Evolutionary conservation across 306 rosid genomes (phyloP).

Genomic region (Begonia loranthoides): DNA sequence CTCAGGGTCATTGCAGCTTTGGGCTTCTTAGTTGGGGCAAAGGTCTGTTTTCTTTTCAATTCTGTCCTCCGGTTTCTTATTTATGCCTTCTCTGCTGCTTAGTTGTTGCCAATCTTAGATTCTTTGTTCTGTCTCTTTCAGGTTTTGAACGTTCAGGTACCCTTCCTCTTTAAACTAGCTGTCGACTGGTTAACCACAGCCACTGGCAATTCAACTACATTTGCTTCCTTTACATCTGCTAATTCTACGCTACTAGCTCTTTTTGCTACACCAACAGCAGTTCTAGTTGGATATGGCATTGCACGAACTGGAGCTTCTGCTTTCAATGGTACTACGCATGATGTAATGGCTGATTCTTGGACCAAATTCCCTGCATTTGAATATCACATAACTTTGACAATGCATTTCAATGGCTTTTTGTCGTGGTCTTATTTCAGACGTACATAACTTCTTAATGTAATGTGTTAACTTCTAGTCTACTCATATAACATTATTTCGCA

Average conservation of each 20-base stretch:
- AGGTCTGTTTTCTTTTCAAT: conserved; percentile 27
- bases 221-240: conserved; percentile 47
- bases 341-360: conserved; percentile 38
- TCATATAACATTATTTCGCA: too few species aligned
- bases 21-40: conserved; percentile 82
- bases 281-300: conserved; percentile 84
- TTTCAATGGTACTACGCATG: conserved; percentile 70
- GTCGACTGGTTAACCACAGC: conserved; percentile 80
- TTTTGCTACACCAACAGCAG: conserved; percentile 82
- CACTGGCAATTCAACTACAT: conserved; percentile 42
- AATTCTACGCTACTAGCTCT: conserved; percentile 45
- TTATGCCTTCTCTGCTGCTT: neutral
- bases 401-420: conserved; percentile 2
- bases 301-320: conserved; percentile 86
- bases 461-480: too few species aligned
- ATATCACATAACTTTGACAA: neutral
- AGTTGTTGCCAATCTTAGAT: conserved; percentile 22
- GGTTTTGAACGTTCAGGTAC: conserved; percentile 96
- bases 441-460: too few species aligned
- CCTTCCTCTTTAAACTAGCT: conserved; percentile 90
- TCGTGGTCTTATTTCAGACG: neutral
- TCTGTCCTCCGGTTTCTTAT: neutral
- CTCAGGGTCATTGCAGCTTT: conserved; percentile 67
- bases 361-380: neutral
- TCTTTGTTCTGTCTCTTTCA: conserved; percentile 16